Evolutionary conservation across 2,329 filamentous ascomycete genomes (phyloP).

Genomic region (Fusarium sp.): DNA sequence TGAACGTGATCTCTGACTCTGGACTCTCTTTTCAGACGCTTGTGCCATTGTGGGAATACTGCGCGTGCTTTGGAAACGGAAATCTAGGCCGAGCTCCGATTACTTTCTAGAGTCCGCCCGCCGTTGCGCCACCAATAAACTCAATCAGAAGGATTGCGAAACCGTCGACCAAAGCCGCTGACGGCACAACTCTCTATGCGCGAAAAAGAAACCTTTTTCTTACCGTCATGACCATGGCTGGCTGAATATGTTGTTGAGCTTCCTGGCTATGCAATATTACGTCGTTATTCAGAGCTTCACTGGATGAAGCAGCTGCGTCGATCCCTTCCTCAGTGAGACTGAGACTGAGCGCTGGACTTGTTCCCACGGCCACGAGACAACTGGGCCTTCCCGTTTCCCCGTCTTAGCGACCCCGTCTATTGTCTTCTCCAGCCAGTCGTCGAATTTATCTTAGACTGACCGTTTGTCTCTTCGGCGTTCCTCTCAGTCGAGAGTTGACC

Average conservation of each 20-base stretch:
- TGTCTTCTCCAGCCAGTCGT: conserved; percentile 23
- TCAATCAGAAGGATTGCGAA: conserved; percentile 19
- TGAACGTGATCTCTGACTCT: conserved; percentile 17
- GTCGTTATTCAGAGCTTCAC: conserved; percentile 33
- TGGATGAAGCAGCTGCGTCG: conserved; percentile 22
- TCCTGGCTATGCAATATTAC: conserved; percentile 40
- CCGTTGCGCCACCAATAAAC: conserved; percentile 29
- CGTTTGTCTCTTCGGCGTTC: conserved; percentile 35
- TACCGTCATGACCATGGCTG: conserved; percentile 11
- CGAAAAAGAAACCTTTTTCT: conserved; percentile 15
- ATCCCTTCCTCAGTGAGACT: conserved; percentile 42
- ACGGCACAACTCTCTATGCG: conserved; percentile 28
- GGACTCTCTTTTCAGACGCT: neutral
- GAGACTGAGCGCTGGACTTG: conserved; percentile 20
- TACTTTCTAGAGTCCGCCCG: conserved; percentile 12
- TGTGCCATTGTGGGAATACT: conserved; percentile 16
- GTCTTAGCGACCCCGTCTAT: conserved; percentile 21
- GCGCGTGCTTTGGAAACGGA: conserved; percentile 19
- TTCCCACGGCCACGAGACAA: conserved; percentile 33
- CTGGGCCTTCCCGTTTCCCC: conserved; percentile 33
- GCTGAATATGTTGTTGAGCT: conserved; percentile 22
- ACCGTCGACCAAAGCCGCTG: conserved; percentile 36
- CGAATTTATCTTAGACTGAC: conserved; percentile 29
- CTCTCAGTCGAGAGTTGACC: conserved; percentile 34
- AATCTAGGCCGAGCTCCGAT: conserved; percentile 1